Evolutionary conservation across 2,329 filamentous ascomycete genomes (phyloP).

Genomic region (Cryphonectria carpinicola): DNA sequence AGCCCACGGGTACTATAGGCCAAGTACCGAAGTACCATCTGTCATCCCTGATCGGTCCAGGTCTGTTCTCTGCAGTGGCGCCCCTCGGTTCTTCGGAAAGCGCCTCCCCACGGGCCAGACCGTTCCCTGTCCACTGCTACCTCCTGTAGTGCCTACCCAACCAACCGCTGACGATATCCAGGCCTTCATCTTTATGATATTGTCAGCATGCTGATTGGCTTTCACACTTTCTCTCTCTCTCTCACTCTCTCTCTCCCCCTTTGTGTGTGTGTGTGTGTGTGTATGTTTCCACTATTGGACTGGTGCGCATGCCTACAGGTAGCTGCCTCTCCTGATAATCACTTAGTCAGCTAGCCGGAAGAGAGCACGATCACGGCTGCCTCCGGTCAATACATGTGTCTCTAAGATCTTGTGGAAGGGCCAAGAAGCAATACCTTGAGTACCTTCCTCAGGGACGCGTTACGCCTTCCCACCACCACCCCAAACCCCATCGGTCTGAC

Average conservation of each 20-base stretch:
- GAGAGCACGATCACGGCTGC: background rate
- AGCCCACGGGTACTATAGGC: slow-evolving; percentile 6
- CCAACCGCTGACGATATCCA: background rate
- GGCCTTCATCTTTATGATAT: background rate
- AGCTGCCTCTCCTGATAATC: background rate
- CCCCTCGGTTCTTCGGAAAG: slow-evolving; percentile 11
- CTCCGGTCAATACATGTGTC: background rate
- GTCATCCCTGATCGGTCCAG: slow-evolving; percentile 7
- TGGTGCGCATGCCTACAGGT: background rate
- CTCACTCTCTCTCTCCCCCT: background rate
- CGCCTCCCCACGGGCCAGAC: slow-evolving; percentile 11
- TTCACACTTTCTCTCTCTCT: background rate
- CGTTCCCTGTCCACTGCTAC: slow-evolving; percentile 1
- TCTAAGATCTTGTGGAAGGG: background rate
- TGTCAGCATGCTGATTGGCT: background rate
- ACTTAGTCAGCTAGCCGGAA: background rate
- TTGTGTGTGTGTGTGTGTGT: no score
- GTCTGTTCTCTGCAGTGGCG: slow-evolving; percentile 7
- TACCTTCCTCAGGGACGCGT: background rate
- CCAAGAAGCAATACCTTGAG: background rate
- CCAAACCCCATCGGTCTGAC: background rate
- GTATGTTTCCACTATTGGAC: background rate
- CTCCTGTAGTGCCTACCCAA: background rate
- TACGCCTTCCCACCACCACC: background rate
- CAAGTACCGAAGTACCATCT: slow-evolving; percentile 2